Conservation (phyloP, 2,329 filamentous ascomycete genomes). For the Boeremia exigua region DNA sequence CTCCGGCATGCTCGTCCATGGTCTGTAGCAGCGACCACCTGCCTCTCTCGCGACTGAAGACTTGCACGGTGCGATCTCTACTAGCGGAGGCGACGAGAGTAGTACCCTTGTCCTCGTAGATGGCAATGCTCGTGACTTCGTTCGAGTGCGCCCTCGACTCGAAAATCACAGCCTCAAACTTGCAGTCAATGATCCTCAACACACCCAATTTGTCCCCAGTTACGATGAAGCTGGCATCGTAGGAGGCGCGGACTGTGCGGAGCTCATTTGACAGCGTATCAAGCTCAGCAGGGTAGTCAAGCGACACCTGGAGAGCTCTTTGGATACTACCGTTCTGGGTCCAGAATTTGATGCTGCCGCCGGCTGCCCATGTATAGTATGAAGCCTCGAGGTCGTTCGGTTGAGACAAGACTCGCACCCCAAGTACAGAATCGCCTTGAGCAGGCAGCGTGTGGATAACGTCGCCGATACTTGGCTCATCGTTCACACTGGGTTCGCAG, state of each 20-base stretch:
- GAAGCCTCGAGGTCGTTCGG: constrained; percentile 68
- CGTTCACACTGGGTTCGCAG: not conserved
- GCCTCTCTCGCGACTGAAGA: constrained; percentile 71
- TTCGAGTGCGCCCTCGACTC: constrained; percentile 85
- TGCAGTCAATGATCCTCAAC: constrained; percentile 70
- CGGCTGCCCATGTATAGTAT: constrained; percentile 89
- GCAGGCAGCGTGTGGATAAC: constrained; percentile 57
- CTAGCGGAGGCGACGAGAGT: constrained; percentile 76
- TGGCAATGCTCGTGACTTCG: constrained; percentile 81
- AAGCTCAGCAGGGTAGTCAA: constrained; percentile 66
- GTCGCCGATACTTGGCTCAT: constrained; percentile 38
- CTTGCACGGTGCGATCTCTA: constrained; percentile 87
- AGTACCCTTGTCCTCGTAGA: constrained; percentile 69
- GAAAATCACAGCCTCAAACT: constrained; percentile 66
- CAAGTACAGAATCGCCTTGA: constrained; percentile 67
- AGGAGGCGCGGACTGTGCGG: constrained; percentile 64
- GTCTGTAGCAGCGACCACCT: constrained; percentile 84
- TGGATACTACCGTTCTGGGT: constrained; percentile 72
- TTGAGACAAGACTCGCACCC: constrained; percentile 70
- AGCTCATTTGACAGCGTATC: constrained; percentile 63
- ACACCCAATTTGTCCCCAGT: constrained; percentile 88
- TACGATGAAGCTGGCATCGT: constrained; percentile 71
- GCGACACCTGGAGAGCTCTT: constrained; percentile 67
- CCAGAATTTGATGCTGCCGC: constrained; percentile 85
- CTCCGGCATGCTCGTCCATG: constrained; percentile 86